phyloP scores from a whole-genome alignment of 169 alveolate species.

The Plasmodium ovale region DNA sequence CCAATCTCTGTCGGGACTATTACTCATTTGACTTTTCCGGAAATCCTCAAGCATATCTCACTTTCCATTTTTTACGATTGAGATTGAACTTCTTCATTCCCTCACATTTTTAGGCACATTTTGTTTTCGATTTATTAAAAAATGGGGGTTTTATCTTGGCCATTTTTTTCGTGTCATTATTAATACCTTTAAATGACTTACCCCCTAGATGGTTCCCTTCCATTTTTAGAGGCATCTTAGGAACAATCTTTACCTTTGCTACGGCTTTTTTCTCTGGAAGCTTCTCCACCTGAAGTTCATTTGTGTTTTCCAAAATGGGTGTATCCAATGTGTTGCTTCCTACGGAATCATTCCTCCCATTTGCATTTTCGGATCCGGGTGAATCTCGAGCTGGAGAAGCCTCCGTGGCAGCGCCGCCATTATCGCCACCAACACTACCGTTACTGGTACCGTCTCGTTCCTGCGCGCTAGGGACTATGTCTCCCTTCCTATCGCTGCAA shows the following conservation, averaged over 20 bases:
- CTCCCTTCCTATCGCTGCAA: background rate
- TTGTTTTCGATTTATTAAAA: background rate
- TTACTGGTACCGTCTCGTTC: background rate
- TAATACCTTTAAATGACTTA: background rate
- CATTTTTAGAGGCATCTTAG: background rate
- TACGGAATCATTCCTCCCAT: background rate
- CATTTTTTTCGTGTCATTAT: background rate
- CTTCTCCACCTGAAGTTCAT: background rate
- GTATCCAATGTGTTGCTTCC: background rate
- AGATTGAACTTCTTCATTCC: background rate
- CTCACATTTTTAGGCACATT: background rate
- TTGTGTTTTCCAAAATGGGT: background rate
- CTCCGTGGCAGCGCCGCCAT: background rate
- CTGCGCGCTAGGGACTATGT: background rate
- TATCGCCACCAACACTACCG: too few species aligned
- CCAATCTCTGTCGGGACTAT: too few species aligned
- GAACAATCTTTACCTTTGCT: background rate
- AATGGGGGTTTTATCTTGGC: conserved; percentile 5
- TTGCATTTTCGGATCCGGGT: background rate
- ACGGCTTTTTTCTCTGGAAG: background rate
- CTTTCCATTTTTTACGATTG: background rate
- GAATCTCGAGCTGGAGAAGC: background rate
- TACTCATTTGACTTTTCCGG: too few species aligned
- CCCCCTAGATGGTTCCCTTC: background rate
- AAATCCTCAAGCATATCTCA: too few species aligned